Percentiles rank a stretch among this genome's conserved stretches.
Conservation (phyloP, 768 basidiomycete genomes). For the Hericium coralloides region DNA sequence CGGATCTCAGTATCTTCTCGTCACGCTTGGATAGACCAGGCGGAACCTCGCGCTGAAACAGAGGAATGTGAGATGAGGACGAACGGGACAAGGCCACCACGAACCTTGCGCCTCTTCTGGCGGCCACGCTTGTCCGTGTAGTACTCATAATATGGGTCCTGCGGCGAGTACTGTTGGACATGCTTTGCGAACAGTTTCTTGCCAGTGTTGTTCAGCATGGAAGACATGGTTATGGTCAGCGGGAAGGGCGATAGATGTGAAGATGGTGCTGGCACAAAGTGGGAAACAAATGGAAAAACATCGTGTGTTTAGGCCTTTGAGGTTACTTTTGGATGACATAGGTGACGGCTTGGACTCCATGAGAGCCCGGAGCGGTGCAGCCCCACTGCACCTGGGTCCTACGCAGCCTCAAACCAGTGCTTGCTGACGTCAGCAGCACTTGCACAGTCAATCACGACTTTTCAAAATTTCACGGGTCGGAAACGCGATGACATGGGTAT, state of each 20-base stretch:
- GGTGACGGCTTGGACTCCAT: too few species aligned
- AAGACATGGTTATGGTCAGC: constrained; percentile 9
- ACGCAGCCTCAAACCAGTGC: too few species aligned
- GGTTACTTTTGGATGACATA: too few species aligned
- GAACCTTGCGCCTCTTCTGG: constrained; percentile 48
- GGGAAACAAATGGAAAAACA: neutral
- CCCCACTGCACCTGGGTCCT: too few species aligned
- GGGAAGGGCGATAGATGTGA: neutral
- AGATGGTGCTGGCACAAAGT: neutral
- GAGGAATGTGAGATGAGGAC: neutral
- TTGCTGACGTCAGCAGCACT: too few species aligned
- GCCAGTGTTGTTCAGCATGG: constrained; percentile 34
- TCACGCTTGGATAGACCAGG: constrained; percentile 74
- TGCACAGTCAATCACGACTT: too few species aligned
- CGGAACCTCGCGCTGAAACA: constrained; percentile 52
- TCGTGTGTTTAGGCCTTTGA: neutral
- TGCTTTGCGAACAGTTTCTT: constrained; percentile 55
- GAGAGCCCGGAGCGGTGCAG: too few species aligned
- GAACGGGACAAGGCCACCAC: constrained; percentile 4
- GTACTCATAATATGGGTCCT: constrained; percentile 67
- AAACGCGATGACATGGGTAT: too few species aligned
- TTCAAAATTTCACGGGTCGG: too few species aligned
- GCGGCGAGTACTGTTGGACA: constrained; percentile 55
- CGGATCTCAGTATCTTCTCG: constrained; percentile 59
- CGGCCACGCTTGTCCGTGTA: constrained; percentile 49